Percentiles rank a stretch among this genome's conserved stretches.
Conservation (phyloP, 2,329 filamentous ascomycete genomes). For the Scytalidium lignicola region DNA sequence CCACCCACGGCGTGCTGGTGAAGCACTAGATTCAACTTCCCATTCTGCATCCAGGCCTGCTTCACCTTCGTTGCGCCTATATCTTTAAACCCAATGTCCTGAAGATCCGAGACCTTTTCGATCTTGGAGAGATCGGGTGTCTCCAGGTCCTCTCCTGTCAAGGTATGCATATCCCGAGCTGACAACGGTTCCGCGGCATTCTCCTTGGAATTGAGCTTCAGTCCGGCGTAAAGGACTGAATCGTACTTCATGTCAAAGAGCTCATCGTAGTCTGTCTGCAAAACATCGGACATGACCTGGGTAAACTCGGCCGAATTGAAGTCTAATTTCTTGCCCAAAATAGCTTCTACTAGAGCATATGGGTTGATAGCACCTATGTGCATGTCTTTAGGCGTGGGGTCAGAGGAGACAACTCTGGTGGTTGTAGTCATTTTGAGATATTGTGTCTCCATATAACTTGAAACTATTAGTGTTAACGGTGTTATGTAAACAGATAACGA, state of each 20-base stretch:
- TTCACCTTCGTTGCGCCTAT: constrained; percentile 32
- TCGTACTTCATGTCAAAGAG: constrained; percentile 40
- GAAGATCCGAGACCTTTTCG: constrained; percentile 32
- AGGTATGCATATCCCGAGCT: constrained; percentile 35
- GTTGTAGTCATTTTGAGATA: too few relatives aligned
- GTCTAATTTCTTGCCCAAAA: constrained; percentile 37
- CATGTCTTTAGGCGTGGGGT: constrained; percentile 34
- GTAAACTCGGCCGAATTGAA: constrained; percentile 29
- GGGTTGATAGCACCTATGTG: constrained; percentile 38
- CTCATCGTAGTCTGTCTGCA: constrained; percentile 43
- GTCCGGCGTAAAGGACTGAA: constrained; percentile 38
- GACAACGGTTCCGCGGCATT: constrained; percentile 32
- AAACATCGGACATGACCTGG: constrained; percentile 34
- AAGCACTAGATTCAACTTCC: constrained; percentile 38
- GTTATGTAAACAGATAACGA: too few relatives aligned
- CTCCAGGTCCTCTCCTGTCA: constrained; percentile 36
- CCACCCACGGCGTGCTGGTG: constrained; percentile 30
- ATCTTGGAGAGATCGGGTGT: constrained; percentile 39
- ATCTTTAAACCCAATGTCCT: constrained; percentile 35
- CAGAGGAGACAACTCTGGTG: too few relatives aligned
- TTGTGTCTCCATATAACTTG: too few relatives aligned
- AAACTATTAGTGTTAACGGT: too few relatives aligned
- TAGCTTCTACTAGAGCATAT: constrained; percentile 38
- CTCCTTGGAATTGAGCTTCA: constrained; percentile 35
- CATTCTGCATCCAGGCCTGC: constrained; percentile 38